A percentile compares a stretch with the other conserved stretches of the same genome.
phyloP scores from a whole-genome alignment of 2,329 filamentous ascomycete species.

The Fusarium sororula region DNA sequence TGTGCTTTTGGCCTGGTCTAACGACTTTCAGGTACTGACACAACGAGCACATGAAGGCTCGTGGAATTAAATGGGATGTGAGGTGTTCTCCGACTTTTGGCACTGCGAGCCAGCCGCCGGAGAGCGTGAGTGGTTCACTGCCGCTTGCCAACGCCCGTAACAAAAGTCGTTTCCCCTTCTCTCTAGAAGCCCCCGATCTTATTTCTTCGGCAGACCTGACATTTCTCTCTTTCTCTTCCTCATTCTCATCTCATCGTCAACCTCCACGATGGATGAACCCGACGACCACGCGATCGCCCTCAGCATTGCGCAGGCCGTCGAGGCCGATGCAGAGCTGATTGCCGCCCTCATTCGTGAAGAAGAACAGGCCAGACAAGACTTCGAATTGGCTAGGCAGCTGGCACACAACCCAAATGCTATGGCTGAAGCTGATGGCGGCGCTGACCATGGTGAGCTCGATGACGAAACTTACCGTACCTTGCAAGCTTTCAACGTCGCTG shows the following conservation, averaged over 20 bases:
- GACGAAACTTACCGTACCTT: not conserved
- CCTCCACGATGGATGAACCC: not conserved
- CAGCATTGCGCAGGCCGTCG: not conserved
- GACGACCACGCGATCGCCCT: not conserved
- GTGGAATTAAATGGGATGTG: no score
- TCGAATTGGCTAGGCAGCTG: accelerated
- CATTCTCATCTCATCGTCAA: not conserved
- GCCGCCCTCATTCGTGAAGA: not conserved
- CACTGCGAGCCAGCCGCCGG: not conserved
- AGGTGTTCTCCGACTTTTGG: not conserved
- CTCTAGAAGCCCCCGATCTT: no score
- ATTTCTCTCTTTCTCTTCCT: not conserved
- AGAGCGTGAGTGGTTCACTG: no score
- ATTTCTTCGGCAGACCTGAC: no score
- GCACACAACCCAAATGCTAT: accelerated
- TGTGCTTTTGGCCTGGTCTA: no score
- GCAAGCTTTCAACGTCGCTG: not conserved
- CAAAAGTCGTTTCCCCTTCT: not conserved
- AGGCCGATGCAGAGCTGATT: accelerated
- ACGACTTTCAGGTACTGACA: no score
- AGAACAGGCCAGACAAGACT: not conserved
- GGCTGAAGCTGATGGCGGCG: accelerated
- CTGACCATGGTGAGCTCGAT: accelerated
- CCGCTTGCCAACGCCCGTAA: not conserved
- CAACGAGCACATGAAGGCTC: no score